Conservation (phyloP, 257 asterid species). For the Lavandula angustifolia region DNA sequence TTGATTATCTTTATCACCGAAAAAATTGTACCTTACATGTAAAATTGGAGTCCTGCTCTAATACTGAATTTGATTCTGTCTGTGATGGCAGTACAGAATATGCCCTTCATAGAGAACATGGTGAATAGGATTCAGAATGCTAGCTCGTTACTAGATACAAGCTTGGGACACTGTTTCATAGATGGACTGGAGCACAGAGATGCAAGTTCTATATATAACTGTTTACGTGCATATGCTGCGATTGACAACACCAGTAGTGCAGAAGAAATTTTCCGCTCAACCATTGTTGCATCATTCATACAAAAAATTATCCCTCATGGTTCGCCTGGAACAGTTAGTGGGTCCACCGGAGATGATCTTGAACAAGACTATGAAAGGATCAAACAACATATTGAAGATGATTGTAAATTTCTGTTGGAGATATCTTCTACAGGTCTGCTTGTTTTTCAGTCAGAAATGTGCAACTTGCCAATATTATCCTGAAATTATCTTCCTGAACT, state of each 20-base stretch:
- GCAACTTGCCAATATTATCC: constrained; percentile 25
- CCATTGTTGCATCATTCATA: constrained; percentile 69
- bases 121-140: constrained; percentile 91
- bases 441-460: constrained; percentile 11
- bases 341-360: constrained; percentile 71
- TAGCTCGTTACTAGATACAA: constrained; percentile 70
- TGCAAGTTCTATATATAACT: constrained; percentile 83
- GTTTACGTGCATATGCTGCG: constrained; percentile 97
- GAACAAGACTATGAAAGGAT: constrained; percentile 73
- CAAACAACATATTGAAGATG: constrained; percentile 63
- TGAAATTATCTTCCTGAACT: constrained; percentile 22
- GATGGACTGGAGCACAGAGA: constrained; percentile 95
- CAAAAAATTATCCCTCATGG: constrained; percentile 55
- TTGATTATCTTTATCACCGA: neutral
- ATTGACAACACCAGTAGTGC: constrained; percentile 83
- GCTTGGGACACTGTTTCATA: constrained; percentile 82
- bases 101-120: constrained; percentile 97
- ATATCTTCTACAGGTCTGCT: constrained; percentile 76
- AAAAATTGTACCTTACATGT: neutral
- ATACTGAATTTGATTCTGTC: constrained; percentile 41
- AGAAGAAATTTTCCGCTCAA: constrained; percentile 80
- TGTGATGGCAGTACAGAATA: constrained; percentile 73
- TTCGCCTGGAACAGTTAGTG: constrained; percentile 46
- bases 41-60: constrained; percentile 30
- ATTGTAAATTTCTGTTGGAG: constrained; percentile 84